These are phyloP conservation scores for Yamadazyma jaroonii DNA, from an alignment of 1,139 yeast species.

Conservation along the genomic window DNA sequence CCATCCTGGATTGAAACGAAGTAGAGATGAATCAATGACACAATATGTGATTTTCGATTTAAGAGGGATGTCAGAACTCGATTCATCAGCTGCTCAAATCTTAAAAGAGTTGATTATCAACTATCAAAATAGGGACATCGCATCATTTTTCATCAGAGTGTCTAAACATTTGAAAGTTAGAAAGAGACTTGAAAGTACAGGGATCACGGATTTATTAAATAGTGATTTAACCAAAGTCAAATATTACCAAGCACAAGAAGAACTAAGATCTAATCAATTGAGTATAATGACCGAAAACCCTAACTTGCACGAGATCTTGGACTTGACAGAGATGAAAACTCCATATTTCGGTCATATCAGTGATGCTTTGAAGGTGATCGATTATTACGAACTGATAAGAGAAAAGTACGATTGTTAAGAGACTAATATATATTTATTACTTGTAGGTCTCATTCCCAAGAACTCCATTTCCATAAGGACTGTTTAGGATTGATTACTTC, in stretches of 20 bases:
- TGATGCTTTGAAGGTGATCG: slow-evolving; percentile 43
- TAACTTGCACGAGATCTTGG: slow-evolving; percentile 14
- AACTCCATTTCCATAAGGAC: slow-evolving; percentile 50
- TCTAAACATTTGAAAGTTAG: slow-evolving; percentile 37
- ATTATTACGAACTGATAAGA: slow-evolving; percentile 26
- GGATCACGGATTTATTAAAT: slow-evolving; percentile 26
- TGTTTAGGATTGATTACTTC: slow-evolving; percentile 57
- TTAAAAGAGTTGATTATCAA: slow-evolving; percentile 56
- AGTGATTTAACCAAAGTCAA: slow-evolving; percentile 25
- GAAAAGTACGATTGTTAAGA: too few species aligned
- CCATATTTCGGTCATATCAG: slow-evolving; percentile 43
- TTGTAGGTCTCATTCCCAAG: not conserved
- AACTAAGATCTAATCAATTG: slow-evolving; percentile 1
- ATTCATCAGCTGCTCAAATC: slow-evolving; percentile 84
- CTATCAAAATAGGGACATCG: slow-evolving; percentile 55
- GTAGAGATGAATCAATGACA: slow-evolving; percentile 53
- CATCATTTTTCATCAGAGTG: slow-evolving; percentile 66
- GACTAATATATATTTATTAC: too few species aligned
- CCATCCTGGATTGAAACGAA: slow-evolving; percentile 76
- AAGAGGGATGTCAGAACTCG: slow-evolving; percentile 83
- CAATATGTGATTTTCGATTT: slow-evolving; percentile 75
- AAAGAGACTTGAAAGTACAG: slow-evolving; percentile 28
- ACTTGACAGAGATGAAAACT: slow-evolving; percentile 26
- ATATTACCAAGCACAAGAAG: slow-evolving; percentile 26
- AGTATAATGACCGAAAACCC: slow-evolving; percentile 2